These are phyloP conservation scores for Sporothrix pseudoabietina DNA, from an alignment of 2,329 filamentous ascomycete genomes.

Conservation along the genomic window DNA sequence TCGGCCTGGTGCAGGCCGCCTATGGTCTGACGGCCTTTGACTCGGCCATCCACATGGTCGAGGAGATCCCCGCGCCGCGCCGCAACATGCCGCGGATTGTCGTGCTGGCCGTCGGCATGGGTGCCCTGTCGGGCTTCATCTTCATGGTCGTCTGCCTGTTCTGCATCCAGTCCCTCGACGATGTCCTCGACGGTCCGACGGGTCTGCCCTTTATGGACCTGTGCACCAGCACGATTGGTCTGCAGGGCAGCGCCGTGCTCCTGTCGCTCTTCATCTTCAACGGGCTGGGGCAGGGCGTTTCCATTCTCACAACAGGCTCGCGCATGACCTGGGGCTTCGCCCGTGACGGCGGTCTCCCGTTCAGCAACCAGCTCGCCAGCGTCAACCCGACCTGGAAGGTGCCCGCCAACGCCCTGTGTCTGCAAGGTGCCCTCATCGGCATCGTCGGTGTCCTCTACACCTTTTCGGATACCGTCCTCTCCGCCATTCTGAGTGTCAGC, in stretches of 20 bases:
- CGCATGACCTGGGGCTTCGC: slow-evolving; percentile 51
- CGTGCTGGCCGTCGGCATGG: slow-evolving; percentile 41
- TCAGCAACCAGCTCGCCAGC: slow-evolving; percentile 44
- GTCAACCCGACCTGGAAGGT: slow-evolving; percentile 46
- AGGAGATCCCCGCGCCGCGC: slow-evolving; percentile 42
- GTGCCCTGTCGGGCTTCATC: slow-evolving; percentile 41
- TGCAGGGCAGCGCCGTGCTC: slow-evolving; percentile 43
- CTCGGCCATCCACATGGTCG: slow-evolving; percentile 44
- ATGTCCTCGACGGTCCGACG: slow-evolving; percentile 40
- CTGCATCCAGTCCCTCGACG: slow-evolving; percentile 29
- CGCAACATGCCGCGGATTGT: slow-evolving; percentile 42
- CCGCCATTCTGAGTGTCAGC: slow-evolving; percentile 58
- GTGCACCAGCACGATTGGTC: slow-evolving; percentile 46
- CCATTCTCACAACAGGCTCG: slow-evolving; percentile 43
- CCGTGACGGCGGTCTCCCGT: slow-evolving; percentile 50
- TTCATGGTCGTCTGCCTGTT: slow-evolving; percentile 36
- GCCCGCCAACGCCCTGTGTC: slow-evolving; percentile 38
- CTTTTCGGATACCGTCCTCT: slow-evolving; percentile 56
- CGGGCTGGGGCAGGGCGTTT: slow-evolving; percentile 43
- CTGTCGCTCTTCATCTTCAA: slow-evolving; percentile 50
- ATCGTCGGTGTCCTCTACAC: slow-evolving; percentile 47
- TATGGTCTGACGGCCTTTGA: slow-evolving; percentile 41
- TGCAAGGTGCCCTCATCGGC: slow-evolving; percentile 29
- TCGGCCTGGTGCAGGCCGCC: slow-evolving; percentile 44
- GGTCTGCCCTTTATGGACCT: slow-evolving; percentile 52